A percentile compares a stretch with the other conserved stretches of the same genome.
Evolutionary conservation across 2,329 filamentous ascomycete genomes (phyloP).

Genomic region (Cryphonectria nitschkei): DNA sequence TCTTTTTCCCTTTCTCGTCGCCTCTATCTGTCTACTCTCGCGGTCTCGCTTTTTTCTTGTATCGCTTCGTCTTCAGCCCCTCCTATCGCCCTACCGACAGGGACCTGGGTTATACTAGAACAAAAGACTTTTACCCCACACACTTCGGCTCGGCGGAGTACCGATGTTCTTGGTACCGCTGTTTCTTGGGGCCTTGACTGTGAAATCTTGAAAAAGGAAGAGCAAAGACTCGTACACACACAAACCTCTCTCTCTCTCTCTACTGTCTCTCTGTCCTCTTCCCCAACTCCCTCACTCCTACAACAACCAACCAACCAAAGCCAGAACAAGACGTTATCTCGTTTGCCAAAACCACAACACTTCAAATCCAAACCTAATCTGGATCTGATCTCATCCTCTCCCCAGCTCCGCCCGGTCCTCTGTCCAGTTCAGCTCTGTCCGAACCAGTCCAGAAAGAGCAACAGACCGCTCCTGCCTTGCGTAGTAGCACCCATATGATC

Average conservation of each 20-base stretch:
- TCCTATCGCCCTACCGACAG: not conserved
- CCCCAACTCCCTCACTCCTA: not conserved
- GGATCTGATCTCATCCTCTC: not conserved
- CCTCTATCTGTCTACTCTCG: too few species aligned
- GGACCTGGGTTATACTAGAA: not conserved
- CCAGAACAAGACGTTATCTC: not conserved
- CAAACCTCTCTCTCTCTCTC: not conserved
- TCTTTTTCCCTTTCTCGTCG: not conserved
- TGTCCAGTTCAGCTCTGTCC: not conserved
- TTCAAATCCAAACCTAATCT: not conserved
- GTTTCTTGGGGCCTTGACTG: not conserved
- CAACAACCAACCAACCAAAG: not conserved
- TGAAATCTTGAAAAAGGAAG: not conserved
- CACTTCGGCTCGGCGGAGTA: not conserved
- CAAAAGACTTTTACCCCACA: not conserved
- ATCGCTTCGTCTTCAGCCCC: too few species aligned
- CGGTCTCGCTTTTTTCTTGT: too few species aligned
- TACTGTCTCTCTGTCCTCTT: too few species aligned
- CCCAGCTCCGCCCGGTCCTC: not conserved
- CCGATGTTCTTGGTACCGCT: too few species aligned
- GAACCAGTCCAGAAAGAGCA: not conserved
- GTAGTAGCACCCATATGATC: too few species aligned
- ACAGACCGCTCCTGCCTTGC: conserved; percentile 3
- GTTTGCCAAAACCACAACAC: not conserved
- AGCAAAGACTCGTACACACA: not conserved